Base-by-base conservation (phyloP, 352 stramenopile species). In the Globisporangium middletonii region DNA sequence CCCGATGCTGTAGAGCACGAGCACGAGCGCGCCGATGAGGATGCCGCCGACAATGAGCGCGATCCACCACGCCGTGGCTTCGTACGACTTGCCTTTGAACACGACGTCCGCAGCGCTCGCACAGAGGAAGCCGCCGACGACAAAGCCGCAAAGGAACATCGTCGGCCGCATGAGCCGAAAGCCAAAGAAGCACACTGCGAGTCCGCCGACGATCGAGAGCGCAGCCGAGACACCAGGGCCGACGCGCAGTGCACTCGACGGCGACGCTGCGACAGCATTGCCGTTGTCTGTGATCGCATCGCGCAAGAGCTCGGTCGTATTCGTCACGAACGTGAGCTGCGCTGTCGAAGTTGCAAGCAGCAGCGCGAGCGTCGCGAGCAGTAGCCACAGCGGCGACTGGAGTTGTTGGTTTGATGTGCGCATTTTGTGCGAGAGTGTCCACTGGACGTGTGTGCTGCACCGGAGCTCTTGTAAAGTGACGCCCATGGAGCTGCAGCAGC, bases 91-190 rank as follows among this genome's bases (percentile, higher is more conserved):
- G 64, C 58, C 61, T 46, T 76, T 57, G 54, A 82, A 72, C 35
- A 71, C 67, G 55, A 73, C 73, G 58, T 66, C 43, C 13, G 77
- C 71, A 27, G 81, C 55, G 16, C 68, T 71, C 15, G 74, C 78
- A 5, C 75, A 53, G 23, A 79, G 57, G 53, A 83, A 75, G 28
- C 73, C 72, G 7, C 77, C 77, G 1, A 82, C 73, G 50, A 84
- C 62, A 63, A 86, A 85, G 8, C 75, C 77, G 50, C 75, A 83
- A 19, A 72, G 59, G 52, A 88, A 88, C 72, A 86, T 84, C 23
- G 75, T 74, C 35, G 75, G 77, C 16, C 77, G 77, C 27, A 88
- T 60, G 4, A 85, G 54, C 28, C 74, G 74, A 60, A 72, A 83
- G 50, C 77, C 77, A 19, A 62, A 83, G 13, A 71, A 67, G 26